Percentiles rank a stretch among this genome's conserved stretches.
phyloP scores from a whole-genome alignment of 2,329 filamentous ascomycete species.

The Phoma herbarum region DNA sequence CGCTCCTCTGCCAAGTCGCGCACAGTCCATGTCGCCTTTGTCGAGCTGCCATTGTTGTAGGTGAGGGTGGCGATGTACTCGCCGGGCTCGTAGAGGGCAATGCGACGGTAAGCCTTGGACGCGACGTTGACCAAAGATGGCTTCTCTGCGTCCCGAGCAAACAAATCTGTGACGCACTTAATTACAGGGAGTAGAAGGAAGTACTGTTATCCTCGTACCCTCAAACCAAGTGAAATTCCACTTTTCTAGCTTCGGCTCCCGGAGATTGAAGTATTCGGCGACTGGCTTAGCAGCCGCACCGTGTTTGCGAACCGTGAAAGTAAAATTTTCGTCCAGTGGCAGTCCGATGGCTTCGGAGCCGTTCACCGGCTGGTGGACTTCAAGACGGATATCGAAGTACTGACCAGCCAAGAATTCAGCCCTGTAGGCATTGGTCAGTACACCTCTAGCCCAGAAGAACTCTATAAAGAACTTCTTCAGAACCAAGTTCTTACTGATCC shows the following conservation, averaged over 20 bases:
- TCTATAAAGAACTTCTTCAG: no score
- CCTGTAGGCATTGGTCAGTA: conserved; percentile 45
- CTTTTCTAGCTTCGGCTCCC: conserved; percentile 76
- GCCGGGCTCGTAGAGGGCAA: conserved; percentile 80
- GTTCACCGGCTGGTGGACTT: conserved; percentile 82
- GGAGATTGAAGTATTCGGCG: conserved; percentile 72
- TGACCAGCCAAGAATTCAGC: conserved; percentile 85
- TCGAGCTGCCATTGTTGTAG: conserved; percentile 77
- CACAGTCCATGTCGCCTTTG: conserved; percentile 79
- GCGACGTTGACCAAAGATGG: conserved; percentile 81
- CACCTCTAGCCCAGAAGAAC: neutral
- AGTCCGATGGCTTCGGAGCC: conserved; percentile 78
- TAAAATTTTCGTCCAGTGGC: conserved; percentile 78
- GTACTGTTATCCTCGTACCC: no score
- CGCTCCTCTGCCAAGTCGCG: conserved; percentile 73
- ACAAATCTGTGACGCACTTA: conserved; percentile 66
- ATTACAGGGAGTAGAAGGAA: neutral
- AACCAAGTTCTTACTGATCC: conserved; percentile 62
- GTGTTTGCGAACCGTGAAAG: conserved; percentile 73
- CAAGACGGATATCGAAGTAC: conserved; percentile 83
- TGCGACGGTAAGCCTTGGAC: conserved; percentile 77
- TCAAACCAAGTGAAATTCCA: conserved; percentile 90
- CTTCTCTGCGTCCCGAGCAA: conserved; percentile 74
- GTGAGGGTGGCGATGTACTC: conserved; percentile 78
- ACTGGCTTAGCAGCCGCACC: conserved; percentile 65